Base-by-base conservation (phyloP, 331 rosid genomes). In the Malus hybrid region DNA sequence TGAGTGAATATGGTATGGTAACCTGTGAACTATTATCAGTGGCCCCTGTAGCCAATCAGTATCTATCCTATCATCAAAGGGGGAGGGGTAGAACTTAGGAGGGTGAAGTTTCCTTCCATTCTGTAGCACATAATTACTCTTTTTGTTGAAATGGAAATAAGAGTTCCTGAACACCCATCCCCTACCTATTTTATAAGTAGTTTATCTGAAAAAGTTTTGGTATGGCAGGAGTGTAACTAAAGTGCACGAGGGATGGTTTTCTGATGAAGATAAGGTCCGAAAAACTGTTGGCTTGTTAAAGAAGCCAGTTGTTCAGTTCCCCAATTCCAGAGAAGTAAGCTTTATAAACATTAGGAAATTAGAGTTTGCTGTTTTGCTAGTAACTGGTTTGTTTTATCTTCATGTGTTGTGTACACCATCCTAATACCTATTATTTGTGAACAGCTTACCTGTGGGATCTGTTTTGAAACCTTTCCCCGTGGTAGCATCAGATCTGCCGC, bases 161-260 rank as follows among this genome's bases (percentile, higher is more conserved):
- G 13, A 53, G 70, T 52, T 63, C 28, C 28, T 14, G 42, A 46
- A 61, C 26, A 14, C 46, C 19, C 79, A 57, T 39, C 32, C 71
- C 64, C 6, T 61, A 68, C 50, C 16, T 29, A 44, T 66, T 78
- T 70, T 64, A 22, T 55, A 50, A 7, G 66, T 73, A 39, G 15
- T 34, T 74, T 24, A 61, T 44, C 62, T 56, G 64, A 75, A 61
- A 52, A 29, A 71, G 22, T 48, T 28, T 62, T 81, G 55, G 58
- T 56, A 12, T 85, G 75, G 73, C 86, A 92, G 97, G 97, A 88
- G 82, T 24, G 92, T 89, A 53, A 87, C 84, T 68, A 82, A 86
- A 88, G 90, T 92, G 75, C 89, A 88, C 55, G 97, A 92, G 73
- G 96, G 86, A 71, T 92, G 97, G 97, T 92, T 92, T 89, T 88